Conservation (phyloP, 2,329 filamentous ascomycete genomes). For the Neonectria neomacrospora region DNA sequence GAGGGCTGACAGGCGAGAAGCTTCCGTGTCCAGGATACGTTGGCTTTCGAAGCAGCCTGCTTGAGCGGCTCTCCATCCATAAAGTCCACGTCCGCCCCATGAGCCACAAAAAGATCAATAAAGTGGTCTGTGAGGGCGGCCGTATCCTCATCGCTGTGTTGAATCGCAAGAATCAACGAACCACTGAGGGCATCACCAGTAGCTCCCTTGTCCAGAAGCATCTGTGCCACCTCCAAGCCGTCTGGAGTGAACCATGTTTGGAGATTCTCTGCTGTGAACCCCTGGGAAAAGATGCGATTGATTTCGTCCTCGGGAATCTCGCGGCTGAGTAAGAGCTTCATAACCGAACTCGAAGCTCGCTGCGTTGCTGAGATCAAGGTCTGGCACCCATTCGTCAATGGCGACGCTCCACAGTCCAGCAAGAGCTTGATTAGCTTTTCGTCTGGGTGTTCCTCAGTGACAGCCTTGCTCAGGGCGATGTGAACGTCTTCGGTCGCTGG, state of each 20-base stretch:
- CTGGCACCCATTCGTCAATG: constrained; percentile 62
- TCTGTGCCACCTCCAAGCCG: constrained; percentile 59
- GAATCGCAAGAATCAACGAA: constrained; percentile 59
- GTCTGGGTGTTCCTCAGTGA: constrained; percentile 65
- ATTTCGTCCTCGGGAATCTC: constrained; percentile 57
- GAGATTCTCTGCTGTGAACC: constrained; percentile 56
- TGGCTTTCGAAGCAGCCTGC: constrained; percentile 63
- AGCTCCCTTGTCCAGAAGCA: constrained; percentile 62
- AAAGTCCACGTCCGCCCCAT: constrained; percentile 61
- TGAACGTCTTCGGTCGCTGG: constrained; percentile 61
- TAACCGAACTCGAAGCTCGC: constrained; percentile 50
- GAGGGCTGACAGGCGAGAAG: constrained; percentile 63
- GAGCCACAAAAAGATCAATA: constrained; percentile 51
- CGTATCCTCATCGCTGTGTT: constrained; percentile 53
- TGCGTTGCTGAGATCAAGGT: constrained; percentile 62
- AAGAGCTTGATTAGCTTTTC: constrained; percentile 59
- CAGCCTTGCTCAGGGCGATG: constrained; percentile 60
- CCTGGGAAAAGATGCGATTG: constrained; percentile 56
- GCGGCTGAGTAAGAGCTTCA: constrained; percentile 56
- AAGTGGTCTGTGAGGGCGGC: constrained; percentile 58
- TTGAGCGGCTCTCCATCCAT: constrained; percentile 65
- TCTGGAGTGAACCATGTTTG: constrained; percentile 58
- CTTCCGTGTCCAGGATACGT: constrained; percentile 59
- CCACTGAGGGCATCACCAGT: constrained; percentile 57
- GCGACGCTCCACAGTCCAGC: constrained; percentile 63